phyloP scores from a whole-genome alignment of 169 alveolate genomes.

The Eimeria necatrix region DNA sequence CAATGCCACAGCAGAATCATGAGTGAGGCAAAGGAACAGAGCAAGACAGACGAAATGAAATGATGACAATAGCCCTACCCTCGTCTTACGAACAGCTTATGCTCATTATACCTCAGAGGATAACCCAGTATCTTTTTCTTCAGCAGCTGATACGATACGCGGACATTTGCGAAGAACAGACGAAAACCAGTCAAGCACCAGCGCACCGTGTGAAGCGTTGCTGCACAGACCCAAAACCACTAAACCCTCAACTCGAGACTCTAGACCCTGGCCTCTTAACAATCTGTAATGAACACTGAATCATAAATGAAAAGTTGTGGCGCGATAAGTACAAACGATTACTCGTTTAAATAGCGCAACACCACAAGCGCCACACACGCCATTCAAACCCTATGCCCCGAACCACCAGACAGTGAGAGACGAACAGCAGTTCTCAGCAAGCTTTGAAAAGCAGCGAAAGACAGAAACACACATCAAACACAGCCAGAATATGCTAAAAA shows the following conservation, averaged over 20 bases:
- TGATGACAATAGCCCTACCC: not conserved
- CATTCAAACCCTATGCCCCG: too few species aligned
- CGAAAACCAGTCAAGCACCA: constrained; percentile 81
- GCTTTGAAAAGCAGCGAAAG: not conserved
- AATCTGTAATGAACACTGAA: not conserved
- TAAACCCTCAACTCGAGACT: constrained; percentile 24
- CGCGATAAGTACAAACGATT: not conserved
- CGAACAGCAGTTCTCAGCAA: not conserved
- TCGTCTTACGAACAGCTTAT: constrained; percentile 86
- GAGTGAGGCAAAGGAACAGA: not conserved
- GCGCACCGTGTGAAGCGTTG: constrained; percentile 67
- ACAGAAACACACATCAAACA: not conserved
- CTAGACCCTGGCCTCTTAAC: constrained; percentile 32
- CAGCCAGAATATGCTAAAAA: not conserved
- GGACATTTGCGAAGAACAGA: constrained; percentile 81
- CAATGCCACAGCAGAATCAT: not conserved
- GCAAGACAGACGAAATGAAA: not conserved
- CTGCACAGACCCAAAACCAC: constrained; percentile 13
- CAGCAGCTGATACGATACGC: constrained; percentile 81
- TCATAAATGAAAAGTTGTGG: not conserved
- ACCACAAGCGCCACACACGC: too few species aligned
- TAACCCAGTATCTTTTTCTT: constrained; percentile 86
- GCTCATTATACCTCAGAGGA: constrained; percentile 90
- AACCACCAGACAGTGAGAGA: not conserved
- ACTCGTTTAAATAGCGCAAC: too few species aligned